Percentiles rank a stretch among this genome's conserved stretches.
phyloP scores from a whole-genome alignment of 192 early-diverging fungal species.

The Geranomyces michiganensis region DNA sequence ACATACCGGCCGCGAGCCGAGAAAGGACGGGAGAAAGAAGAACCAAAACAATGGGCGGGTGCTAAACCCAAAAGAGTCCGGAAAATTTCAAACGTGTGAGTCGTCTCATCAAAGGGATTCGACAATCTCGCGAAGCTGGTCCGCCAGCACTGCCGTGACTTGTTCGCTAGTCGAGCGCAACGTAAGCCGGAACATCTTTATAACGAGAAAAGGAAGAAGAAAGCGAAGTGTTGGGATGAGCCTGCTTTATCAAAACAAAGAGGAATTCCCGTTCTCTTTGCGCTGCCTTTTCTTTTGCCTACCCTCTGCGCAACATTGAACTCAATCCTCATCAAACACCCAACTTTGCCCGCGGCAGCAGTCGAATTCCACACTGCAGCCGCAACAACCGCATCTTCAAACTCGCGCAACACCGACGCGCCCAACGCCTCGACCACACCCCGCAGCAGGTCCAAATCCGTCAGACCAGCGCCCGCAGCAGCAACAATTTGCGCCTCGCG shows the following conservation, averaged over 20 bases:
- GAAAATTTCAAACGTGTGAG: too few species aligned
- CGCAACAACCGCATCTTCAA: conserved; percentile 62
- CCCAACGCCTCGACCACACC: neutral
- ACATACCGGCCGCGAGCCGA: too few species aligned
- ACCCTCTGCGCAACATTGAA: conserved; percentile 81
- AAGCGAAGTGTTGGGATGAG: too few species aligned
- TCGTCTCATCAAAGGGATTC: neutral
- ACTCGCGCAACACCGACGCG: neutral
- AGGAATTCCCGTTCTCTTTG: neutral
- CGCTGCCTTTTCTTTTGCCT: conserved; percentile 18
- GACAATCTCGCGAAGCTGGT: conserved; percentile 15
- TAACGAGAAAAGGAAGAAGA: too few species aligned
- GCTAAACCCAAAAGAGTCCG: too few species aligned
- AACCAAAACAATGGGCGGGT: too few species aligned
- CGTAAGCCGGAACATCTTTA: conserved; percentile 86
- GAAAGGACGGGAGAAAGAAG: too few species aligned
- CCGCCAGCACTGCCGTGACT: conserved; percentile 55
- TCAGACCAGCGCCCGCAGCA: neutral
- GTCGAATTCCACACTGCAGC: conserved; percentile 84
- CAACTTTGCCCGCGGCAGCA: conserved; percentile 74
- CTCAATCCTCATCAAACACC: conserved; percentile 89
- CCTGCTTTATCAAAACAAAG: neutral
- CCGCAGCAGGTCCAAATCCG: neutral
- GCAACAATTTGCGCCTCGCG: conserved; percentile 73
- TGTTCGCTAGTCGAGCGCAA: conserved; percentile 83